Percentiles rank a stretch among this genome's conserved stretches.
phyloP scores from a whole-genome alignment of 1,139 yeast genomes.

The Suhomyces bribrorum region DNA sequence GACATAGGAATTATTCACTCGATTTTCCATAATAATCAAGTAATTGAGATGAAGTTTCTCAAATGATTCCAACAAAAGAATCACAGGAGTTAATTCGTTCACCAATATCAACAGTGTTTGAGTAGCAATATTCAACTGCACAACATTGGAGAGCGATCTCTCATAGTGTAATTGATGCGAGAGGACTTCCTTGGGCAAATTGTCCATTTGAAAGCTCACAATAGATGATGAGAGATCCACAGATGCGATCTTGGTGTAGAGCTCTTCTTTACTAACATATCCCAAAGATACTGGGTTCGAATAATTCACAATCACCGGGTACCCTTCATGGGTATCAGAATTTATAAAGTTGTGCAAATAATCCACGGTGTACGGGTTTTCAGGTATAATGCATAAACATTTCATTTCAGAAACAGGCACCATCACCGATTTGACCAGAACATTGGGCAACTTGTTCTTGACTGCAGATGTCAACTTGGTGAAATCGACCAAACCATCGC shows the following conservation, averaged over 20 bases:
- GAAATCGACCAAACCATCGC: constrained; percentile 42
- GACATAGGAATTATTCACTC: constrained; percentile 16
- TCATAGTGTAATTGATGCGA: constrained; percentile 32
- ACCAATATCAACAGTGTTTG: constrained; percentile 71
- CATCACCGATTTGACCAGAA: constrained; percentile 34
- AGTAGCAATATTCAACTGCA: constrained; percentile 66
- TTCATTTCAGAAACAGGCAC: constrained; percentile 31
- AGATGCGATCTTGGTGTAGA: constrained; percentile 19
- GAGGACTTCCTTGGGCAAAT: constrained; percentile 21
- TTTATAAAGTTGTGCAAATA: constrained; percentile 23
- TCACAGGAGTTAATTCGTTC: constrained; percentile 38
- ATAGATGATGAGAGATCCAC: constrained; percentile 14
- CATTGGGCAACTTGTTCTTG: constrained; percentile 38
- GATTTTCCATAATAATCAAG: constrained; percentile 29
- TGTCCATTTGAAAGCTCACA: constrained; percentile 28
- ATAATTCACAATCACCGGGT: constrained; percentile 36
- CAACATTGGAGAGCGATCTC: constrained; percentile 15
- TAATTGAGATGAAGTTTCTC: constrained; percentile 45
- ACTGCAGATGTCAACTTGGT: constrained; percentile 32
- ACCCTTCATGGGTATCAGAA: constrained; percentile 46
- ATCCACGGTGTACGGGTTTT: constrained; percentile 25
- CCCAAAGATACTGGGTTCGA: constrained; percentile 36
- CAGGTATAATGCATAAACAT: constrained; percentile 34
- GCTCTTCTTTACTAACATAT: constrained; percentile 34
- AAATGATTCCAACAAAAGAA: constrained; percentile 40